phyloP scores from a whole-genome alignment of 2,329 filamentous ascomycete genomes.

The Alternaria infectoria region DNA sequence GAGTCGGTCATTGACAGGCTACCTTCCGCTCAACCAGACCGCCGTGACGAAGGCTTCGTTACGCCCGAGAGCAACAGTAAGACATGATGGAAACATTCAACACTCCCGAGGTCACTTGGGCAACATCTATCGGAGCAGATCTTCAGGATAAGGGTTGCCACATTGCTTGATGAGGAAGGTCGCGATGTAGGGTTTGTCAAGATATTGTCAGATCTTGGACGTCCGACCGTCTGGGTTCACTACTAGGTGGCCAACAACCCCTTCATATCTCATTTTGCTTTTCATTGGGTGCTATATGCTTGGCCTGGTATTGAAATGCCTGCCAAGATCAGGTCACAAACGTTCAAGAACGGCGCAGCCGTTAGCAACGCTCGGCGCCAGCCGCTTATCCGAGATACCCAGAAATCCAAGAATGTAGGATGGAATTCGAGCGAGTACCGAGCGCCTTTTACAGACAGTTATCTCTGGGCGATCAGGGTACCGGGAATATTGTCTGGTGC shows the following conservation, averaged over 20 bases:
- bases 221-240: background rate
- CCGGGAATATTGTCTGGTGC: slow-evolving; percentile 10
- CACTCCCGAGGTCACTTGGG: background rate
- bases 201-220: background rate
- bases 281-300: slow-evolving; percentile 1
- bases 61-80: background rate
- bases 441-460: background rate
- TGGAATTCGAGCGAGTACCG: background rate
- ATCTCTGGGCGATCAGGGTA: slow-evolving; percentile 13
- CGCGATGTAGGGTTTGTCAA: slow-evolving; percentile 5
- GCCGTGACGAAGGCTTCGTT: background rate
- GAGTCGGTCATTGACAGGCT: background rate
- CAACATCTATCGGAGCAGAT: background rate
- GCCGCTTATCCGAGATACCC: slow-evolving; percentile 6
- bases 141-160: background rate
- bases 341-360: background rate
- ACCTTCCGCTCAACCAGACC: background rate
- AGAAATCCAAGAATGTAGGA: background rate
- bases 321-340: slow-evolving; percentile 6
- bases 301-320: slow-evolving; percentile 4
- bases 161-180: slow-evolving; percentile 25
- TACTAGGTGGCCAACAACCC: background rate
- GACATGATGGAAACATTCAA: background rate
- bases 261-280: background rate
- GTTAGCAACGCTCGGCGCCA: slow-evolving; percentile 26